These are phyloP conservation scores for Kazachstania kunashirensis DNA, from an alignment of 805 yeast genomes.

Conservation along the genomic window DNA sequence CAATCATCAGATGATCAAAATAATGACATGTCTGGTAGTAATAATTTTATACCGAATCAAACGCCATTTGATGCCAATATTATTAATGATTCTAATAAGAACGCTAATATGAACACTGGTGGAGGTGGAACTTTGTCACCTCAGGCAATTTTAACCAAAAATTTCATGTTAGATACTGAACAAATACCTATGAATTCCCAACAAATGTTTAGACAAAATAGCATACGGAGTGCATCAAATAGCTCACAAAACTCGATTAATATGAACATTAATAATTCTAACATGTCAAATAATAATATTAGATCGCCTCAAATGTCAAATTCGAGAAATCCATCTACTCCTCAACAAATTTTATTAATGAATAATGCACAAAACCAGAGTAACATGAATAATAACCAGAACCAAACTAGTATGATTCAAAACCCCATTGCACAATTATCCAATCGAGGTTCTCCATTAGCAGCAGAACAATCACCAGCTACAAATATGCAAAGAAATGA, in stretches of 20 bases:
- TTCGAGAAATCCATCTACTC: slow-evolving; percentile 13
- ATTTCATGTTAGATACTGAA: slow-evolving; percentile 16
- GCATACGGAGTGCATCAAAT: slow-evolving; percentile 1
- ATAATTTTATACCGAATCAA: not conserved
- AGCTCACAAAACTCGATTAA: not conserved
- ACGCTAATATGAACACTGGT: not conserved
- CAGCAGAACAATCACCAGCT: slow-evolving; percentile 7
- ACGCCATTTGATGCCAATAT: slow-evolving; percentile 21
- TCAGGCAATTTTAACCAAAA: slow-evolving; percentile 27
- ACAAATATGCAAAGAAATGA: slow-evolving; percentile 3
- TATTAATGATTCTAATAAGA: not conserved
- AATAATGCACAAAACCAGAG: slow-evolving; percentile 1
- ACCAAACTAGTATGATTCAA: slow-evolving; percentile 1
- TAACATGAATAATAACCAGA: slow-evolving; percentile 2
- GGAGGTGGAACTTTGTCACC: slow-evolving; percentile 19
- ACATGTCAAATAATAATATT: not conserved
- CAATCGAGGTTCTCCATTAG: slow-evolving; percentile 5
- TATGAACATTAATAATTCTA: not conserved
- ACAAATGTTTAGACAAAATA: slow-evolving; percentile 17
- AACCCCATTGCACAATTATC: slow-evolving; percentile 2
- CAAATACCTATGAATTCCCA: slow-evolving; percentile 21
- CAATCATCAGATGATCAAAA: slow-evolving; percentile 1
- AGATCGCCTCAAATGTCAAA: slow-evolving; percentile 2
- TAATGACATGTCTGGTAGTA: not conserved
- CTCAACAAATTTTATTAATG: slow-evolving; percentile 20